These are phyloP conservation scores for Coniella lustricola DNA, from an alignment of 2,329 filamentous ascomycete genomes.

Conservation along the genomic window DNA sequence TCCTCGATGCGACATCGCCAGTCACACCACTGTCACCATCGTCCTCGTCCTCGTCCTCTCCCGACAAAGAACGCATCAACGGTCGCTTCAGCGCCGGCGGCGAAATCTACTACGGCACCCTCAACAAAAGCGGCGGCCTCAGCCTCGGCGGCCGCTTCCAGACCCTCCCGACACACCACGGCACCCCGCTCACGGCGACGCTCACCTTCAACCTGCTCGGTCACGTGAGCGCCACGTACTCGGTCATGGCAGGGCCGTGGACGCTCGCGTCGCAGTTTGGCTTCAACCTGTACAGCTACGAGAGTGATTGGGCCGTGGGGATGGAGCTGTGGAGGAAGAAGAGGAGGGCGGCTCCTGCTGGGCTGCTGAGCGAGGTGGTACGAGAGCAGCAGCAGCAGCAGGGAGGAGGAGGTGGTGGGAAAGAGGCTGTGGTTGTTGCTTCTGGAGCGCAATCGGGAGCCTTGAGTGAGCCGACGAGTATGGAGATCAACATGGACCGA, in stretches of 20 bases:
- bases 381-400: not conserved
- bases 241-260: conserved; percentile 75
- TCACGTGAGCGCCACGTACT: conserved; percentile 84
- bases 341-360: conserved; percentile 31
- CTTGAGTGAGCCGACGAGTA: no score
- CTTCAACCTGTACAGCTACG: conserved; percentile 98
- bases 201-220: conserved; percentile 92
- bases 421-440: no score
- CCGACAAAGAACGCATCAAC: conserved; percentile 55
- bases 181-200: conserved; percentile 89
- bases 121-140: conserved; percentile 90
- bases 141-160: conserved; percentile 85
- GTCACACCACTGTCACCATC: no score
- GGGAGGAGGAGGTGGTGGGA: no score
- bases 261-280: conserved; percentile 86
- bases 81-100: conserved; percentile 85
- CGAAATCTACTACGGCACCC: conserved; percentile 89
- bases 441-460: no score
- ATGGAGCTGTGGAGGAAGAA: conserved; percentile 84
- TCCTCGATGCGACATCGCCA: no score
- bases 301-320: conserved; percentile 86
- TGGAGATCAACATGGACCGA: no score
- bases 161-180: conserved; percentile 71
- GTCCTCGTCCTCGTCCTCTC: not conserved
- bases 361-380: conserved; percentile 15